phyloP scores from a whole-genome alignment of 2,329 filamentous ascomycete species.

The Boeremia exigua region DNA sequence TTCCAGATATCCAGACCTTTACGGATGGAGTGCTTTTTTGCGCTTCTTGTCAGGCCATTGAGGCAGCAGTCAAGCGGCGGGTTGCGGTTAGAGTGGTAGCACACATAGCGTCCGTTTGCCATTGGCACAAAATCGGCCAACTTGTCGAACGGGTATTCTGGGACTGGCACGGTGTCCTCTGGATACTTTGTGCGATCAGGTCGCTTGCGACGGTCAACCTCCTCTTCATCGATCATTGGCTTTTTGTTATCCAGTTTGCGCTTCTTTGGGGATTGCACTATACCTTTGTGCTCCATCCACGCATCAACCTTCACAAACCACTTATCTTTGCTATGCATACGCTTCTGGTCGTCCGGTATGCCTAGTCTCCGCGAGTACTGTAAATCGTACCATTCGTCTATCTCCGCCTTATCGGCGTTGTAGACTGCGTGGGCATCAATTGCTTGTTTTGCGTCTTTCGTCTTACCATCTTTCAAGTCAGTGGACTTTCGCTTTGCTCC shows the following conservation, averaged over 20 bases:
- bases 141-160: background rate
- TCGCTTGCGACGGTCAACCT: background rate
- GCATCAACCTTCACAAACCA: conserved; percentile 1
- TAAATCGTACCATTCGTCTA: conserved; percentile 5
- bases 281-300: background rate
- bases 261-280: background rate
- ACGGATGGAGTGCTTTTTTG: background rate
- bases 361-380: background rate
- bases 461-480: background rate
- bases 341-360: background rate
- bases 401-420: background rate
- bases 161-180: background rate
- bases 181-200: background rate
- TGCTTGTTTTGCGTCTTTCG: background rate
- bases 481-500: too few species aligned
- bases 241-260: background rate
- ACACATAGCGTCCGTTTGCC: background rate
- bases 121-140: background rate
- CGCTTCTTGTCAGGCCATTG: background rate
- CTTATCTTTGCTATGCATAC: background rate
- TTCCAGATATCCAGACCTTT: background rate
- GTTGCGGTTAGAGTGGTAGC: background rate
- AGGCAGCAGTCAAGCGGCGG: conserved; percentile 1
- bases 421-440: background rate
- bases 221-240: background rate